These are phyloP conservation scores for Annulohypoxylon truncatum DNA, from an alignment of 2,329 filamentous ascomycete species.

Conservation along the genomic window DNA sequence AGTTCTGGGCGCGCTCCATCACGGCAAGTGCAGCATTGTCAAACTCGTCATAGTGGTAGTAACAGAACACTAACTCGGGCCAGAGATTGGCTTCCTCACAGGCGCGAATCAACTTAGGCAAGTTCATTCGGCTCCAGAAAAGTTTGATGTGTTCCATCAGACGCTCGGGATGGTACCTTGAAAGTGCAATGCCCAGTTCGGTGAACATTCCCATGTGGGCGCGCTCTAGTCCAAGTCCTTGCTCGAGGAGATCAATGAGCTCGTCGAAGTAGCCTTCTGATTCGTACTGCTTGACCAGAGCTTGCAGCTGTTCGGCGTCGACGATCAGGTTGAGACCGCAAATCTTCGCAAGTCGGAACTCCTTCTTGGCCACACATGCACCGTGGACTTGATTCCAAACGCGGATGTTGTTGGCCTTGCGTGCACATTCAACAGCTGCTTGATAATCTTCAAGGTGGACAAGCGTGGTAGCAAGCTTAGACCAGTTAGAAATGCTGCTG, in stretches of 20 bases:
- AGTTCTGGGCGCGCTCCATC: slow-evolving; percentile 97
- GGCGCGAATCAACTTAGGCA: slow-evolving; percentile 94
- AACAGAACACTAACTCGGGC: slow-evolving; percentile 98
- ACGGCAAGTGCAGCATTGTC: slow-evolving; percentile 97
- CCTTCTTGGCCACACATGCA: slow-evolving; percentile 96
- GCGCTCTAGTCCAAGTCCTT: slow-evolving; percentile 90
- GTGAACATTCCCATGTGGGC: slow-evolving; percentile 99
- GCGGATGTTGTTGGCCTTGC: slow-evolving; percentile 99
- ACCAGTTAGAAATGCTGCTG: slow-evolving; percentile 99
- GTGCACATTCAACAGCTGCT: slow-evolving; percentile 94
- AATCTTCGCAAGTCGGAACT: slow-evolving; percentile 98
- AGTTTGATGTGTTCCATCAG: slow-evolving; percentile 99
- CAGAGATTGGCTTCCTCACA: slow-evolving; percentile 95
- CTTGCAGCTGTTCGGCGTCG: slow-evolving; percentile 93
- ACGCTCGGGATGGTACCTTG: slow-evolving; percentile 93
- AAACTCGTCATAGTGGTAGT: slow-evolving; percentile 98
- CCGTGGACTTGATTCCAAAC: slow-evolving; percentile 99
- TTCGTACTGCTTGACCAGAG: slow-evolving; percentile 97
- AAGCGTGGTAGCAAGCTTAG: slow-evolving; percentile 95
- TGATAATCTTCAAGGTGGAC: slow-evolving; percentile 99
- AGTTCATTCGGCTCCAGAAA: slow-evolving; percentile 98
- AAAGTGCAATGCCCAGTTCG: slow-evolving; percentile 87
- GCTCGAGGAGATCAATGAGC: slow-evolving; percentile 92
- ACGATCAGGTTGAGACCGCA: slow-evolving; percentile 98
- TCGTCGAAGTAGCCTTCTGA: slow-evolving; percentile 98